Conservation (phyloP, 441 rosid genomes). For the Pelargonium citronellum region DNA sequence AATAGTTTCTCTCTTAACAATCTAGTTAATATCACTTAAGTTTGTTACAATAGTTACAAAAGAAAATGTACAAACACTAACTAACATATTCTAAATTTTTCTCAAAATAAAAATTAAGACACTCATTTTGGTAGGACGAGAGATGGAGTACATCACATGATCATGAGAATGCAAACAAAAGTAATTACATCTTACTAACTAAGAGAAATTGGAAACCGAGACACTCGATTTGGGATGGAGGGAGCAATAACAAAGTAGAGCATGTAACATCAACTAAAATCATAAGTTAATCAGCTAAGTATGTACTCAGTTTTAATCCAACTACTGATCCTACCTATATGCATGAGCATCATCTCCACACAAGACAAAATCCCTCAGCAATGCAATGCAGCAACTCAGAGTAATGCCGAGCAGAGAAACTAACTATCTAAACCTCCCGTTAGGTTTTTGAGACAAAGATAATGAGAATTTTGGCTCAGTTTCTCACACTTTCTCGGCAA, state of each 20-base stretch:
- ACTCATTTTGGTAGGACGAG: no score
- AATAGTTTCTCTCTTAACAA: no score
- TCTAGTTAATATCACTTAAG: no score
- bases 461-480: neutral
- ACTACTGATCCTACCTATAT: neutral
- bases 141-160: no score
- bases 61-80: no score
- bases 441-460: neutral
- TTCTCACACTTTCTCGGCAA: neutral
- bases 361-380: neutral
- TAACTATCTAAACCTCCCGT: constrained; percentile 5
- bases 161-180: no score
- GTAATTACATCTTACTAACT: no score
- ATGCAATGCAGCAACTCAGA: neutral
- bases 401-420: neutral
- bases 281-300: neutral
- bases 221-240: no score
- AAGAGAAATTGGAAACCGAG: no score
- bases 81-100: no score
- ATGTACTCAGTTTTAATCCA: neutral
- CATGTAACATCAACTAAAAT: neutral
- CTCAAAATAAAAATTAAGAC: no score
- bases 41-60: no score
- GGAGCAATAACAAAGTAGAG: neutral
- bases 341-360: neutral